A percentile compares a stretch with the other conserved stretches of the same genome.
These are phyloP conservation scores for Pythium oligandrum DNA, from an alignment of 352 stramenopile genomes.

Conservation along the genomic window DNA sequence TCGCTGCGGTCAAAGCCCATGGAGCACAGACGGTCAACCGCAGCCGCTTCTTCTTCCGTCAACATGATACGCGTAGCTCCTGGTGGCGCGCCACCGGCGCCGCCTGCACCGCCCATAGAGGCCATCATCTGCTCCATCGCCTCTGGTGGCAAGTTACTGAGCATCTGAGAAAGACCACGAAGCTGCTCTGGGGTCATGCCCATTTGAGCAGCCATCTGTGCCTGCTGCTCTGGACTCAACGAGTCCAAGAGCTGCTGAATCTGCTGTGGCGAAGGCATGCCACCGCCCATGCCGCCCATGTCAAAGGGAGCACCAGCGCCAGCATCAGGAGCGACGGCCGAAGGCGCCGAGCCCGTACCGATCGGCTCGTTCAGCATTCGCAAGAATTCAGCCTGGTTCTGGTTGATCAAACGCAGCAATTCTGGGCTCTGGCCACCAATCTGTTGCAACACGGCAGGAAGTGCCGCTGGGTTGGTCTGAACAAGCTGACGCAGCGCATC, in stretches of 20 bases:
- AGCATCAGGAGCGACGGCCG: constrained; percentile 10
- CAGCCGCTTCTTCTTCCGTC: constrained; percentile 71
- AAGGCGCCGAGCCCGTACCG: constrained; percentile 33
- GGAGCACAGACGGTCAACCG: constrained; percentile 71
- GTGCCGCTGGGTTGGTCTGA: constrained; percentile 74
- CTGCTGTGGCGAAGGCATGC: constrained; percentile 76
- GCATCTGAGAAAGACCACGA: constrained; percentile 81
- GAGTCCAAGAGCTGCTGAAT: constrained; percentile 81
- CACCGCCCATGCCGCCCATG: constrained; percentile 31
- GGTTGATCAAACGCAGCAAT: constrained; percentile 77
- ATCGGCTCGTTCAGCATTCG: constrained; percentile 87
- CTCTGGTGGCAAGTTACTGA: constrained; percentile 75
- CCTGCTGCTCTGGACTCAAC: constrained; percentile 68
- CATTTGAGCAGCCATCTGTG: constrained; percentile 82
- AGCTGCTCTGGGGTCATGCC: constrained; percentile 83
- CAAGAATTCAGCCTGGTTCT: constrained; percentile 86
- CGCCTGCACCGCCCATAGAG: constrained; percentile 54
- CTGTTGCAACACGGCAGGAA: constrained; percentile 80
- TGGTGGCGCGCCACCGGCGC: constrained; percentile 33
- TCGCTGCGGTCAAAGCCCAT: constrained; percentile 90
- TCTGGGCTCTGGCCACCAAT: constrained; percentile 82
- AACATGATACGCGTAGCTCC: constrained; percentile 69
- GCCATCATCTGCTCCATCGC: constrained; percentile 87
- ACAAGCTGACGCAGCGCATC: constrained; percentile 76
- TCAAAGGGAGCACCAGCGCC: constrained; percentile 44